Evolutionary conservation across 164 flowering plant species (phyloP).

Genomic region (Platanus orientalis): DNA sequence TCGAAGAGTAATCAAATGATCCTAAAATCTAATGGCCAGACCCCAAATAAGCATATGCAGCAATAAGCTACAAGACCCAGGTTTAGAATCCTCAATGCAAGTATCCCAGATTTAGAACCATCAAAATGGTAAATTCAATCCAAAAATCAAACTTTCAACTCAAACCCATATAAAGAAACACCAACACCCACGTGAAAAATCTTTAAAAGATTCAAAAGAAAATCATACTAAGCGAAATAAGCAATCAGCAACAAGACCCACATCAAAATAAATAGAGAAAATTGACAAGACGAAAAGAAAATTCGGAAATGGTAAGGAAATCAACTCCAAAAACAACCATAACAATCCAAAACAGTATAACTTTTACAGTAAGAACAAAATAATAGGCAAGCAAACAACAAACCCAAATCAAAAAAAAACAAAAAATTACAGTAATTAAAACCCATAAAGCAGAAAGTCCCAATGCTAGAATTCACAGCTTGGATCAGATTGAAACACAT

Average conservation of each 20-base stretch:
- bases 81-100: neutral
- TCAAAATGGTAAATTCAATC: neutral
- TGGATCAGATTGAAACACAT: neutral
- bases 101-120: neutral
- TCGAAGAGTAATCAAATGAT: too few relatives aligned
- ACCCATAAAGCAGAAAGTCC: neutral
- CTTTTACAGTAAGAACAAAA: neutral
- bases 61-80: neutral
- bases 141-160: neutral
- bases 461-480: neutral
- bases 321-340: neutral
- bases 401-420: conserved; percentile 3
- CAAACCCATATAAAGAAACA: neutral
- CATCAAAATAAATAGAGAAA: neutral
- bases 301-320: neutral
- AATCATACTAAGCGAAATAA: neutral
- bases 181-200: neutral
- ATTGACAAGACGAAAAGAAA: neutral
- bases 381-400: neutral
- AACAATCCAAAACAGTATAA: neutral
- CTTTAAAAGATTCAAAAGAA: neutral
- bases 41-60: too few relatives aligned
- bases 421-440: conserved; percentile 1
- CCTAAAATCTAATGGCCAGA: too few relatives aligned
- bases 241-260: neutral